phyloP scores from a whole-genome alignment of 192 early-diverging fungal species.

The Coemansia sp. region DNA sequence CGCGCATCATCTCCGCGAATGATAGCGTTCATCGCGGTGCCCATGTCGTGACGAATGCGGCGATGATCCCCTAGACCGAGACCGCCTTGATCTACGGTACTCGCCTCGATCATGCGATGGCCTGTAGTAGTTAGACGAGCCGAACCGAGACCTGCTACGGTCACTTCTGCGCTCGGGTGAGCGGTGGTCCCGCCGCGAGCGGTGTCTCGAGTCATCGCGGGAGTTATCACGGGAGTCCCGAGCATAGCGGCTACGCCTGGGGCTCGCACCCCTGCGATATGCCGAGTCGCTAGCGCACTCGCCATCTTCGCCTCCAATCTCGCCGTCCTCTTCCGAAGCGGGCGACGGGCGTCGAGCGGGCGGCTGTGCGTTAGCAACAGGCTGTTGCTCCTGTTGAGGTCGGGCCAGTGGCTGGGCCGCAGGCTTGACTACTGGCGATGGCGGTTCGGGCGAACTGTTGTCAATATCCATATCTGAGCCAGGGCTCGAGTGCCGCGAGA shows the following conservation, averaged over 20 bases:
- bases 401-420: background rate
- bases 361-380: background rate
- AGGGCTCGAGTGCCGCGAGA: background rate
- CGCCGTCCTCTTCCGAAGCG: conserved; percentile 36
- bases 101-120: conserved; percentile 10
- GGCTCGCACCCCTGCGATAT: background rate
- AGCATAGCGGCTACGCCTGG: background rate
- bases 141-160: conserved; percentile 11
- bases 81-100: conserved; percentile 13
- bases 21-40: conserved; percentile 1
- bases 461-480: conserved; percentile 47
- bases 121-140: background rate
- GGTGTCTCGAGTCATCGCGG: background rate
- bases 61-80: conserved; percentile 13
- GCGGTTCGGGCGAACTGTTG: conserved; percentile 10
- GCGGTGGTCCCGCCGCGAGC: background rate
- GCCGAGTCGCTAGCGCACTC: conserved; percentile 9
- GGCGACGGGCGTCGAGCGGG: background rate
- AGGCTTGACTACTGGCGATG: background rate
- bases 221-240: background rate
- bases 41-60: background rate
- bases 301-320: conserved; percentile 44
- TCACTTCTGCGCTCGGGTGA: conserved; percentile 4
- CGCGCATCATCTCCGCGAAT: background rate
- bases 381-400: background rate